Percentiles rank a stretch among this genome's conserved stretches.
Conservation (phyloP, 257 asterid species). For the Solanum commersonii region DNA sequence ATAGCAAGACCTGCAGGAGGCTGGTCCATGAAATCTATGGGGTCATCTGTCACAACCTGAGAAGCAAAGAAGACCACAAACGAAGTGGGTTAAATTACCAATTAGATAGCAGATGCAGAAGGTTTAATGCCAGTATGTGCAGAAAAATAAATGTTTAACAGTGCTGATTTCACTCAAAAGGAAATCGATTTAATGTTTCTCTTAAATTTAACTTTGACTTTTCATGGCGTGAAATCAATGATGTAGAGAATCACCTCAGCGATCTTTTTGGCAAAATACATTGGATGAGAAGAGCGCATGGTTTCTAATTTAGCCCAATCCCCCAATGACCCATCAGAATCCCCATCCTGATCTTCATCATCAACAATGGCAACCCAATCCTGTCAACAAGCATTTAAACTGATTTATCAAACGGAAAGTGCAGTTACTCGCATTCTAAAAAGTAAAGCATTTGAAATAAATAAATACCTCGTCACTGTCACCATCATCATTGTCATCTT, state of each 20-base stretch:
- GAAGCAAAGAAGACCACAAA: conserved; percentile 6
- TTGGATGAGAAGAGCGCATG: conserved; percentile 93
- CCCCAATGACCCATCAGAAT: conserved; percentile 73
- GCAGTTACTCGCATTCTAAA: conserved; percentile 2
- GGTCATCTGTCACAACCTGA: conserved; percentile 76
- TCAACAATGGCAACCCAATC: conserved; percentile 87
- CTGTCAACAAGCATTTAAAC: conserved; percentile 36
- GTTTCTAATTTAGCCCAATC: conserved; percentile 98
- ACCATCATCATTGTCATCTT: conserved; percentile 41
- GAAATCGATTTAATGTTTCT: background rate
- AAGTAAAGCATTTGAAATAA: conserved; percentile 1
- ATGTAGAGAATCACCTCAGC: conserved; percentile 48
- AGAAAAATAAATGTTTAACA: background rate
- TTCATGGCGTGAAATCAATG: background rate
- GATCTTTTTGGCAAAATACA: conserved; percentile 78
- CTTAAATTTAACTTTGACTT: background rate
- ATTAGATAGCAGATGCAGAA: background rate
- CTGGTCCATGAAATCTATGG: conserved; percentile 88
- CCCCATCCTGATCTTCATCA: conserved; percentile 56
- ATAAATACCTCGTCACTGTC: conserved; percentile 29
- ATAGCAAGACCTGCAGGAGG: conserved; percentile 89
- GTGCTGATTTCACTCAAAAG: background rate
- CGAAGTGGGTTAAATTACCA: background rate
- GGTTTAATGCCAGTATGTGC: background rate
- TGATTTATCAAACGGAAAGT: conserved; percentile 4